Percentiles rank a stretch among this genome's conserved stretches.
These are phyloP conservation scores for Berberis thunbergii DNA, from an alignment of 164 flowering plant genomes.

Conservation along the genomic window DNA sequence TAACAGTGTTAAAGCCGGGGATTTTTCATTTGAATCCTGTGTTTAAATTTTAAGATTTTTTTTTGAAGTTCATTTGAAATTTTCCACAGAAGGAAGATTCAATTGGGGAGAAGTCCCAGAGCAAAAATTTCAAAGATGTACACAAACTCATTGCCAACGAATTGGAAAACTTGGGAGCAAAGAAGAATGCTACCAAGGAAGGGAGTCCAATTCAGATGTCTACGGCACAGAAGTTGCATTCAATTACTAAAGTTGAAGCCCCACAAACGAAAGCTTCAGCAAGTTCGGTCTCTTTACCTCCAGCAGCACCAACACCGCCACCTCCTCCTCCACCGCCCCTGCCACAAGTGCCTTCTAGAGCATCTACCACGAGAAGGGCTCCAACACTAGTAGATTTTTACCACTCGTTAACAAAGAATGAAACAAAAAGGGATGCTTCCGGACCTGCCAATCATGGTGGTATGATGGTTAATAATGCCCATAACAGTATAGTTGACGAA, in stretches of 20 bases:
- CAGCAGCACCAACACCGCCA: neutral
- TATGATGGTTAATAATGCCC: constrained; percentile 28
- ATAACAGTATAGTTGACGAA: constrained; percentile 72
- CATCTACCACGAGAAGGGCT: constrained; percentile 27
- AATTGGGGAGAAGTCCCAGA: constrained; percentile 18
- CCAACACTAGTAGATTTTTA: constrained; percentile 36
- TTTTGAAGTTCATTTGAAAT: neutral
- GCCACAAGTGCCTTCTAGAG: constrained; percentile 26
- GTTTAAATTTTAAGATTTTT: neutral
- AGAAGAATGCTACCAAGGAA: constrained; percentile 17
- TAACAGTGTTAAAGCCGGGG: neutral
- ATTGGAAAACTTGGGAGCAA: constrained; percentile 23
- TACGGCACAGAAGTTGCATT: constrained; percentile 5
- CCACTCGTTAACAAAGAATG: constrained; percentile 38
- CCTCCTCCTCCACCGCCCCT: constrained; percentile 28
- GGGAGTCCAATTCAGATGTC: constrained; percentile 8
- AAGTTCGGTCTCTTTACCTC: neutral
- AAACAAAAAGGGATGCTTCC: constrained; percentile 21
- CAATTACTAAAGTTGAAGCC: constrained; percentile 6
- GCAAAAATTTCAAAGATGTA: constrained; percentile 32
- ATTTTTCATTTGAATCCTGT: neutral
- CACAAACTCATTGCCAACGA: constrained; percentile 43
- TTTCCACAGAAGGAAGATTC: constrained; percentile 23
- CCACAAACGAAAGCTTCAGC: constrained; percentile 13
- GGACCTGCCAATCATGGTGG: constrained; percentile 16